A percentile compares a stretch with the other conserved stretches of the same genome.
These are phyloP conservation scores for Friedmanniomyces endolithicus DNA, from an alignment of 495 filamentous ascomycete genomes.

Conservation along the genomic window DNA sequence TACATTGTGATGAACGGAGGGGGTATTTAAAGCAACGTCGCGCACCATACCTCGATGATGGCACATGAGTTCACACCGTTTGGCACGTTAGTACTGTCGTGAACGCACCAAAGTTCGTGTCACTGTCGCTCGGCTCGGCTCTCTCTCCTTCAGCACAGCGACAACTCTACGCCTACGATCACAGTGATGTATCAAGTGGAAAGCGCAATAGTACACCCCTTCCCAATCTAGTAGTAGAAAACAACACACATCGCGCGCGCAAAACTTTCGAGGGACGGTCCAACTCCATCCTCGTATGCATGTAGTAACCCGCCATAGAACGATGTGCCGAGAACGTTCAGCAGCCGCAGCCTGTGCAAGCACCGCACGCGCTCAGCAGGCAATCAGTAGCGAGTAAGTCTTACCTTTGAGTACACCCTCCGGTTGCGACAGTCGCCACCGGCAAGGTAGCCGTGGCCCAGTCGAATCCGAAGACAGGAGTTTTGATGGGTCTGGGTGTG, in stretches of 20 bases:
- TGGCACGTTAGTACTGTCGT: too few species aligned
- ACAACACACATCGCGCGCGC: neutral
- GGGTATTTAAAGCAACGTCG: too few species aligned
- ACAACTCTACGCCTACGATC: neutral
- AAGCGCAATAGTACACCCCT: neutral
- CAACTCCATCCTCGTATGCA: neutral
- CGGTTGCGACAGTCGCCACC: neutral
- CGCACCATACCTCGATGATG: too few species aligned
- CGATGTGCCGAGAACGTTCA: neutral
- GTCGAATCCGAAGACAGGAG: neutral
- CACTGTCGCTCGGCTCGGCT: too few species aligned
- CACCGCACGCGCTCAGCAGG: neutral
- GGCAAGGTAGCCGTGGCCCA: too few species aligned
- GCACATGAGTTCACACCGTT: too few species aligned
- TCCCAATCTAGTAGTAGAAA: neutral
- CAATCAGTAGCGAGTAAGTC: neutral
- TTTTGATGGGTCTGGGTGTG: neutral
- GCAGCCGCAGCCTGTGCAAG: neutral
- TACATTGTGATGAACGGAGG: too few species aligned
- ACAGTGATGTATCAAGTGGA: too few species aligned
- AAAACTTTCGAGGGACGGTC: slow-evolving; percentile 1
- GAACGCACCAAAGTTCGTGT: too few species aligned
- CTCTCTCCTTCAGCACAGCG: too few species aligned
- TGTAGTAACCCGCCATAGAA: neutral
- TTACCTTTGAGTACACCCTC: neutral